Evolutionary conservation across 345 rosid genomes (phyloP).

Genomic region (Eucalyptus grandis): DNA sequence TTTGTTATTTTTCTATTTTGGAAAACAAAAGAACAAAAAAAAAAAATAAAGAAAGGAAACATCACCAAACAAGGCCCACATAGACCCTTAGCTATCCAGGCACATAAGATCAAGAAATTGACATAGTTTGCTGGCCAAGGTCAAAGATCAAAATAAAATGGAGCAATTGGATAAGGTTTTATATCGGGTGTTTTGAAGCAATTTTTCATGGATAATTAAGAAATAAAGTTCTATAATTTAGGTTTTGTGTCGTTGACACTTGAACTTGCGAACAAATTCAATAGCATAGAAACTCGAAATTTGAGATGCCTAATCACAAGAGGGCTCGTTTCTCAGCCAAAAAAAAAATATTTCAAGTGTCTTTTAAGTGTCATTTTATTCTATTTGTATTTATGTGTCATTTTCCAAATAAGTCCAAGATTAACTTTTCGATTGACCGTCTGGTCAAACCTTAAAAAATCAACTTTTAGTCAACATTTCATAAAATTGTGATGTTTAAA

Average conservation of each 20-base stretch:
- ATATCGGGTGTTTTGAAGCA: neutral
- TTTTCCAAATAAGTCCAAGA: neutral
- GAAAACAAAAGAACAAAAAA: no score
- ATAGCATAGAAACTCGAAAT: neutral
- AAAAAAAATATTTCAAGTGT: neutral
- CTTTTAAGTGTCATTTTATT: neutral
- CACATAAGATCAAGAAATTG: no score
- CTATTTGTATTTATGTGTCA: neutral
- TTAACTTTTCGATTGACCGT: neutral
- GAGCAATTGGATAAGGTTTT: neutral
- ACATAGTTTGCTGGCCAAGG: neutral
- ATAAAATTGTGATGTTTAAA: neutral
- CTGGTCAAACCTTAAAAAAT: no score
- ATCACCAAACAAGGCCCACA: no score
- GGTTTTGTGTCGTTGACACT: neutral
- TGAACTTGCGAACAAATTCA: neutral
- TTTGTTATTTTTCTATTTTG: rapidly evolving
- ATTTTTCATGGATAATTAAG: neutral
- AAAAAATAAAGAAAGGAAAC: no score
- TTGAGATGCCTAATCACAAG: neutral
- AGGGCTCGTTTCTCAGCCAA: neutral
- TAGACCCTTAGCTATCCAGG: neutral
- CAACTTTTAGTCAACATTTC: neutral
- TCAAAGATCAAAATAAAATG: neutral
- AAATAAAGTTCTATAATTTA: no score